Evolutionary conservation across 306 rosid species (phyloP).

Genomic region (Cicer bijugum): DNA sequence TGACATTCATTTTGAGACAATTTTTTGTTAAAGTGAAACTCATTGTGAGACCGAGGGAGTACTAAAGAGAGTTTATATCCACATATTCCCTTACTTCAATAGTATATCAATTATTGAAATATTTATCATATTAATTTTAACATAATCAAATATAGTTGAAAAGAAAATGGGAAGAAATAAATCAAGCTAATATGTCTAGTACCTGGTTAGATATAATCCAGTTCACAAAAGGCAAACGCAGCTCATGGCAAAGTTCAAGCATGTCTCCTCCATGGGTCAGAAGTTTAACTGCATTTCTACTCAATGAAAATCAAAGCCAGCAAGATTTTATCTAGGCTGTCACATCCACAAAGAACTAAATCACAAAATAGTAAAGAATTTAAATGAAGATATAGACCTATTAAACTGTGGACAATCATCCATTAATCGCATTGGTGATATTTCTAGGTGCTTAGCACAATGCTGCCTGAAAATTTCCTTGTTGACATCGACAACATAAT

Average conservation of each 20-base stretch:
- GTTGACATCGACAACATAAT: slow-evolving; percentile 69
- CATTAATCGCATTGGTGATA: slow-evolving; percentile 69
- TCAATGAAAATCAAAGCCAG: slow-evolving; percentile 47
- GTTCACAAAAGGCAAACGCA: slow-evolving; percentile 83
- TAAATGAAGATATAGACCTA: slow-evolving; percentile 58
- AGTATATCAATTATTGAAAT: slow-evolving; percentile 34
- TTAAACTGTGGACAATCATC: slow-evolving; percentile 74
- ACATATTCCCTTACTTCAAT: slow-evolving; percentile 33
- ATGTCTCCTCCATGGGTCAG: slow-evolving; percentile 93
- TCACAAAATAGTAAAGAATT: slow-evolving; percentile 36
- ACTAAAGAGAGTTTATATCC: slow-evolving; percentile 3
- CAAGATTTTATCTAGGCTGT: slow-evolving; percentile 35
- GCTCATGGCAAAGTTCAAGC: slow-evolving; percentile 90
- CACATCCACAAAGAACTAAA: slow-evolving; percentile 26
- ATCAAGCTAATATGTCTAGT: slow-evolving; percentile 33
- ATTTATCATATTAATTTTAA: slow-evolving; percentile 31
- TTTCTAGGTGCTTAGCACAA: slow-evolving; percentile 86
- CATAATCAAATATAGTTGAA: slow-evolving; percentile 13
- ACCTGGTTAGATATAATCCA: slow-evolving; percentile 88
- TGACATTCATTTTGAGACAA: no score
- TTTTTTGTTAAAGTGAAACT: no score
- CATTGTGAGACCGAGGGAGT: no score
- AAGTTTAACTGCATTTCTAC: slow-evolving; percentile 89
- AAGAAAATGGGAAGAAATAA: slow-evolving; percentile 13
- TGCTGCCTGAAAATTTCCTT: slow-evolving; percentile 80